Evolutionary conservation across 257 asterid genomes (phyloP).

Genomic region (Dorcoceras hygrometricum): DNA sequence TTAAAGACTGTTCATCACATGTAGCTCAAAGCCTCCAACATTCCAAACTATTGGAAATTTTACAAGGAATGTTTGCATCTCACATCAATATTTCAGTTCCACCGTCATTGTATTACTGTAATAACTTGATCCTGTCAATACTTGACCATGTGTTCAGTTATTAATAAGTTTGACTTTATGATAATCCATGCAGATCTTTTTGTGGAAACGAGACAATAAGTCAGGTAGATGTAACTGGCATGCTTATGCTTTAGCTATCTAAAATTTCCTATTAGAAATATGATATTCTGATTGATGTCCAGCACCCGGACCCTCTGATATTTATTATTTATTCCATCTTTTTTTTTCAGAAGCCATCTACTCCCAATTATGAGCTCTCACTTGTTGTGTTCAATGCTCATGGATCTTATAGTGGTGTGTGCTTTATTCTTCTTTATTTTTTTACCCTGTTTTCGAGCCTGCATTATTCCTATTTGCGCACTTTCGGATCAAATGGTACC

Average conservation of each 20-base stretch:
- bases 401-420: not conserved
- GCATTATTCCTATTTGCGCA: not conserved
- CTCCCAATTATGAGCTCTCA: slow-evolving; percentile 46
- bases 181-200: slow-evolving; percentile 49
- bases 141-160: slow-evolving; percentile 5
- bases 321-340: slow-evolving; percentile 4
- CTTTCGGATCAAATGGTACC: not conserved
- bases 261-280: slow-evolving; percentile 5
- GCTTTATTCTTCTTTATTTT: not conserved
- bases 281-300: slow-evolving; percentile 2
- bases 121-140: not conserved
- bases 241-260: slow-evolving; percentile 1
- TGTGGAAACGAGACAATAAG: slow-evolving; percentile 50
- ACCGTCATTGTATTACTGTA: not conserved
- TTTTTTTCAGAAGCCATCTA: slow-evolving; percentile 56
- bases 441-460: not conserved
- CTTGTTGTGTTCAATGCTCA: slow-evolving; percentile 23
- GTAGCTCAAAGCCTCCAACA: not conserved
- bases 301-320: slow-evolving; percentile 1
- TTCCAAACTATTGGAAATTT: not conserved
- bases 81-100: not conserved
- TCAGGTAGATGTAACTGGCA: slow-evolving; percentile 46
- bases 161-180: slow-evolving; percentile 21
- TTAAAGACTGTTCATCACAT: not conserved
- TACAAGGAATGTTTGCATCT: not conserved